phyloP scores from a whole-genome alignment of 257 asterid species.

The Coffea canephora region DNA sequence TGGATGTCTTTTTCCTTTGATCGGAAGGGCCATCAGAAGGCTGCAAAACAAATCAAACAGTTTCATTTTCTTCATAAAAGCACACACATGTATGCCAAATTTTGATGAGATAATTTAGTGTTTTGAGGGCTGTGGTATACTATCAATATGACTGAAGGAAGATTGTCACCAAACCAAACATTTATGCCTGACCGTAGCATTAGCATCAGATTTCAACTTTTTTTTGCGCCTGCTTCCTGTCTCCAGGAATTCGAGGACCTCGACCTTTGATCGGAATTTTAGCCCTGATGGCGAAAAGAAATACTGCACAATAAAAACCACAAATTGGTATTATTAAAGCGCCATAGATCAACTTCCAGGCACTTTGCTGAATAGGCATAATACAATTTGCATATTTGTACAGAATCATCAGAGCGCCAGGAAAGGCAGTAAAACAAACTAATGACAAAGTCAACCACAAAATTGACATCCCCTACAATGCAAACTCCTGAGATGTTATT shows the following conservation, averaged over 20 bases:
- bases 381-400: background rate
- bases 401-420: background rate
- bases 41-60: slow-evolving; percentile 17
- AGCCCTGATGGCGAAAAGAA: slow-evolving; percentile 29
- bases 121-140: background rate
- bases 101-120: background rate
- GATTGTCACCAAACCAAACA: background rate
- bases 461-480: background rate
- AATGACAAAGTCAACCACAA: background rate
- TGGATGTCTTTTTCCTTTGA: slow-evolving; percentile 22
- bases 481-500: background rate
- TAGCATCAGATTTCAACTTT: slow-evolving; percentile 22
- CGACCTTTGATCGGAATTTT: slow-evolving; percentile 36
- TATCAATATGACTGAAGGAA: background rate
- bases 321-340: background rate
- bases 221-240: slow-evolving; percentile 33
- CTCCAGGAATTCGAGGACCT: slow-evolving; percentile 35
- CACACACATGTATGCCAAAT: background rate
- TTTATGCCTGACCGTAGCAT: slow-evolving; percentile 19
- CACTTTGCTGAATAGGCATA: background rate
- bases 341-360: background rate
- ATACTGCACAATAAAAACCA: slow-evolving; percentile 28
- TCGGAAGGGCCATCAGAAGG: slow-evolving; percentile 18
- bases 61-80: background rate
- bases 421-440: background rate